Conservation (phyloP, 129 eudicot genomes). For the Pseudognaphalium luteoalbum region DNA sequence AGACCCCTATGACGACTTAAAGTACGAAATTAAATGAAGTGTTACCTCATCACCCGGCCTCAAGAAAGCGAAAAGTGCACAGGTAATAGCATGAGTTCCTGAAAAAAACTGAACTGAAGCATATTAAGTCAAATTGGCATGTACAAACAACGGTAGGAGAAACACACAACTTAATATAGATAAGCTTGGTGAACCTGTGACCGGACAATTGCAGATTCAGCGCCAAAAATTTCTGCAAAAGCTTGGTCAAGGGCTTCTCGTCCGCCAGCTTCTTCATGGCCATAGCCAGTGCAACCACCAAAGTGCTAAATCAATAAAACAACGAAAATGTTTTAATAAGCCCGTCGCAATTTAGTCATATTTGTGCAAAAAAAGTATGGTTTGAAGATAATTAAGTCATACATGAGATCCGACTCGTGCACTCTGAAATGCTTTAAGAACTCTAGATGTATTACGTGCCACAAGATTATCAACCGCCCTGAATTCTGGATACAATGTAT, state of each 20-base stretch:
- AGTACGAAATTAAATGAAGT: background rate
- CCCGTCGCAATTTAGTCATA: background rate
- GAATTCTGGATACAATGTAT: conserved; percentile 66
- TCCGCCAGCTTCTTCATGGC: conserved; percentile 99
- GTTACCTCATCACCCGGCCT: conserved; percentile 97
- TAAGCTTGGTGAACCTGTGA: conserved; percentile 60
- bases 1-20: background rate
- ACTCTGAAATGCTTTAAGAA: conserved; percentile 85
- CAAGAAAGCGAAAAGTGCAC: conserved; percentile 91
- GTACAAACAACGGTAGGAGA: background rate
- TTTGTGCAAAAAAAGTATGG: background rate
- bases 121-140: conserved; percentile 5
- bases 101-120: conserved; percentile 67
- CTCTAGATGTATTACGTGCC: conserved; percentile 74
- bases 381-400: conserved; percentile 22
- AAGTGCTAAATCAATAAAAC: conserved; percentile 58
- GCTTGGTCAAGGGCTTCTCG: conserved; percentile 93
- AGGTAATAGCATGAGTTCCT: conserved; percentile 98
- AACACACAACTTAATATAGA: conserved; percentile 5
- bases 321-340: conserved; percentile 1
- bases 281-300: conserved; percentile 97
- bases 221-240: conserved; percentile 94
- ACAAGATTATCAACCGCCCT: conserved; percentile 79
- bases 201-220: conserved; percentile 94
- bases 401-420: conserved; percentile 96